Conservation (phyloP, 257 asterid species). For the Forsythia suspensa region DNA sequence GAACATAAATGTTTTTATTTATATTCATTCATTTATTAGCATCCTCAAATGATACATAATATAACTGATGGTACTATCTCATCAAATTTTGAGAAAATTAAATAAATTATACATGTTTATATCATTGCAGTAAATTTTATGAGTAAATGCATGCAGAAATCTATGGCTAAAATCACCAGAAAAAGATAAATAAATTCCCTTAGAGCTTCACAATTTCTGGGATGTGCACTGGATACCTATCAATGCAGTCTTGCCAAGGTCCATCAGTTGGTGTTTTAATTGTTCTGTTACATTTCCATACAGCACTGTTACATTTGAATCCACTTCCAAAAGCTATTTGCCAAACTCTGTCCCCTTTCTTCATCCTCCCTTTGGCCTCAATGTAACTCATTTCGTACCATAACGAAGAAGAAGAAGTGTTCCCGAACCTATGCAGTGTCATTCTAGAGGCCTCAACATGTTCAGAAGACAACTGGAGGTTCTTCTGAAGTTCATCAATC, state of each 20-base stretch:
- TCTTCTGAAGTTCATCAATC: slow-evolving; percentile 67
- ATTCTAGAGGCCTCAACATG: slow-evolving; percentile 63
- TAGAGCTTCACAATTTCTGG: slow-evolving; percentile 64
- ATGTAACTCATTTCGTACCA: slow-evolving; percentile 60
- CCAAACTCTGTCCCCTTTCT: slow-evolving; percentile 54
- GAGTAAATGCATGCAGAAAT: slow-evolving; percentile 35
- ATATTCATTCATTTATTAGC: slow-evolving; percentile 22
- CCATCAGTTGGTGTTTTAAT: slow-evolving; percentile 46
- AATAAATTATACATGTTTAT: slow-evolving; percentile 7
- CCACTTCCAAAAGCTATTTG: slow-evolving; percentile 67
- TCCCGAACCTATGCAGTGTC: slow-evolving; percentile 57
- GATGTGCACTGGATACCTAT: slow-evolving; percentile 54
- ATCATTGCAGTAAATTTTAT: slow-evolving; percentile 15
- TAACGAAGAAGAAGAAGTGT: slow-evolving; percentile 60
- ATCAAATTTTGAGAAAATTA: background rate
- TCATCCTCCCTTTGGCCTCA: slow-evolving; percentile 64
- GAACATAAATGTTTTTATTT: background rate
- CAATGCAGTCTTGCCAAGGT: slow-evolving; percentile 53
- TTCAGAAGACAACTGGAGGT: slow-evolving; percentile 44
- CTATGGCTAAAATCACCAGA: slow-evolving; percentile 11
- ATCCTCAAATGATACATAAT: slow-evolving; percentile 22
- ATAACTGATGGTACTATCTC: background rate
- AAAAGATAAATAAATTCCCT: background rate
- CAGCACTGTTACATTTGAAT: slow-evolving; percentile 65
- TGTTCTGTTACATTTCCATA: slow-evolving; percentile 61